Evolutionary conservation across 208 protist species (phyloP).

Genomic region (Vickermania spadyakhi): DNA sequence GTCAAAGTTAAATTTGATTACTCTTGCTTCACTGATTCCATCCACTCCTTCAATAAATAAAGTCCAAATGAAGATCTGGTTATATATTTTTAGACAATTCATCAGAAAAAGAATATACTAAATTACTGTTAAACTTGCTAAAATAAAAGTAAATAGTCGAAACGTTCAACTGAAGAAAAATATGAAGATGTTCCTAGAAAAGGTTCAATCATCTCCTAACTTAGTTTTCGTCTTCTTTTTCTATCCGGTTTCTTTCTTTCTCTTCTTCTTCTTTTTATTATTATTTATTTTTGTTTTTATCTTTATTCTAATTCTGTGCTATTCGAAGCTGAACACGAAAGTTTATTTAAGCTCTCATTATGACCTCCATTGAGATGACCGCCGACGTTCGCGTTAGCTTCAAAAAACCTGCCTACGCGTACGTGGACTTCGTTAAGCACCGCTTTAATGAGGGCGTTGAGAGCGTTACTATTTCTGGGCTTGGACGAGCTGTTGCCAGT

Average conservation of each 20-base stretch:
- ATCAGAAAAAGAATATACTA: neutral
- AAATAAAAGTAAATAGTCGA: no score
- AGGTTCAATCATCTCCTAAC: neutral
- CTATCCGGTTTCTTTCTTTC: neutral
- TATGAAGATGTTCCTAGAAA: neutral
- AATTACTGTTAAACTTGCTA: neutral
- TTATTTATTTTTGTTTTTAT: constrained; percentile 9
- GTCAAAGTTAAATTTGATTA: neutral
- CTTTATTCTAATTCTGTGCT: constrained; percentile 3
- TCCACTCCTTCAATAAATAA: no score
- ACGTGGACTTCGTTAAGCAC: constrained; percentile 80
- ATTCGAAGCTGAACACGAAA: no score
- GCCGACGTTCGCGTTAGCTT: constrained; percentile 69
- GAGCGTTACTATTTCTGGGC: constrained; percentile 65
- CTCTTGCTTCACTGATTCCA: neutral
- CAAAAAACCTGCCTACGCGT: constrained; percentile 71
- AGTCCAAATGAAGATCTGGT: no score
- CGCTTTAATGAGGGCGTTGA: constrained; percentile 61
- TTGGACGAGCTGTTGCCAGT: constrained; percentile 76
- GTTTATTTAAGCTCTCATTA: constrained; percentile 3
- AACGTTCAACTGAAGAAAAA: no score
- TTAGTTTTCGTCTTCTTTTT: neutral
- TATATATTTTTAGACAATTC: constrained; percentile 1
- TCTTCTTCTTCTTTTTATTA: neutral
- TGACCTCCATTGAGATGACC: constrained; percentile 15